Conservation (phyloP, 306 rosid species). For the Quercus berberidifolia region DNA sequence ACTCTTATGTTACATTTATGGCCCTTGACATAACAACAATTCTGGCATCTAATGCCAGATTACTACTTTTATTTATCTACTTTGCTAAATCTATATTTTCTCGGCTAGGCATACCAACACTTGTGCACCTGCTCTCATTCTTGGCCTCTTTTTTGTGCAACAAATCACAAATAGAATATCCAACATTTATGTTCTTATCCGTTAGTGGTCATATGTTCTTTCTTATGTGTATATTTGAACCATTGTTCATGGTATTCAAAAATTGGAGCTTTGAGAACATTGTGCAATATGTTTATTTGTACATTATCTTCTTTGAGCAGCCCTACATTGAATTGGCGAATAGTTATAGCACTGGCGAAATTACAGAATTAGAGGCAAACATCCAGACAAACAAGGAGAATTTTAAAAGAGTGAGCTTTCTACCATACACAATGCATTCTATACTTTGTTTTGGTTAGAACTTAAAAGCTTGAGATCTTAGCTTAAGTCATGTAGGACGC, state of each 20-base stretch:
- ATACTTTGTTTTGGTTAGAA: not conserved
- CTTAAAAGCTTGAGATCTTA: not conserved
- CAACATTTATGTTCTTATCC: not conserved
- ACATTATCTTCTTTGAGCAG: constrained; percentile 36
- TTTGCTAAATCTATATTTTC: not conserved
- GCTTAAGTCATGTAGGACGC: not conserved
- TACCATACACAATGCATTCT: not conserved
- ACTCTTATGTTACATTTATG: too few relatives aligned
- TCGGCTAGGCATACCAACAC: too few relatives aligned
- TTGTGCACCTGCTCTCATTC: not conserved
- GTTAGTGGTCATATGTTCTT: not conserved
- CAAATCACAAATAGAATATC: not conserved
- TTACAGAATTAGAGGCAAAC: constrained; percentile 40
- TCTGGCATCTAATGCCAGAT: too few relatives aligned
- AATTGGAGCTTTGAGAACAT: not conserved
- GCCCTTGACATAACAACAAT: too few relatives aligned
- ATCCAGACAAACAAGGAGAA: constrained; percentile 46
- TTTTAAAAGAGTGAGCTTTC: constrained; percentile 53
- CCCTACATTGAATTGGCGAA: constrained; percentile 62
- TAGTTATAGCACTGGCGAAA: constrained; percentile 43
- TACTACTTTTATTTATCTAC: not conserved
- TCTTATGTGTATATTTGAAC: not conserved
- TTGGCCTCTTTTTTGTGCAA: not conserved
- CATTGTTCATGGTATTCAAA: not conserved
- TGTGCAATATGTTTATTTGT: not conserved